Conservation (phyloP, 352 stramenopile species). For the Stephanocyclus meneghinianus region DNA sequence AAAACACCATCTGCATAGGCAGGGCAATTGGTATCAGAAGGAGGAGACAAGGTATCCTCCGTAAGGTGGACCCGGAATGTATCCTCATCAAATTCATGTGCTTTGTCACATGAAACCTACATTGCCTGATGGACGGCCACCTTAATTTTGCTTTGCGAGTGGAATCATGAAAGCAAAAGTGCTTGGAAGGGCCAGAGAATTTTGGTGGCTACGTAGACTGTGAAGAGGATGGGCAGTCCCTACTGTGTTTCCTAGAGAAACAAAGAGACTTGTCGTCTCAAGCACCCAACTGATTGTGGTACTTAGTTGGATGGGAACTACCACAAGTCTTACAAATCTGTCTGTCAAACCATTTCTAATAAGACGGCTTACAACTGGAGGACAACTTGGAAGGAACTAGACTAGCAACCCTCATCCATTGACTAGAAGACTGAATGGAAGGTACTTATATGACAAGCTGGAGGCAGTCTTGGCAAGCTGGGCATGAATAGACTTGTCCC, state of each 20-base stretch:
- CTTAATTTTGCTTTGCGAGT: no score
- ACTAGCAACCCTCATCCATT: background rate
- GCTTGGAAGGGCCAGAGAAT: no score
- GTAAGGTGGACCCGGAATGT: no score
- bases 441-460: background rate
- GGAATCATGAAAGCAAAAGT: no score
- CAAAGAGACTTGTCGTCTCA: background rate
- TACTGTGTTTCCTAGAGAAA: background rate
- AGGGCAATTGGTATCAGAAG: no score
- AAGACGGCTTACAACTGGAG: no score
- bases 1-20: background rate
- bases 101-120: no score
- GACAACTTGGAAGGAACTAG: no score
- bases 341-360: background rate
- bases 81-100: no score
- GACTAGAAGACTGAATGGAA: background rate
- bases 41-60: no score
- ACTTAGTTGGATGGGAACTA: background rate
- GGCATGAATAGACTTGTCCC: background rate
- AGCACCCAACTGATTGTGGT: background rate
- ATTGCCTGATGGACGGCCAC: no score
- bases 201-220: background rate
- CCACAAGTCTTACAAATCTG: background rate
- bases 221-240: background rate
- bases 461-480: background rate